Conservation (phyloP, 495 filamentous ascomycete species). For the Durotheca rogersii region DNA sequence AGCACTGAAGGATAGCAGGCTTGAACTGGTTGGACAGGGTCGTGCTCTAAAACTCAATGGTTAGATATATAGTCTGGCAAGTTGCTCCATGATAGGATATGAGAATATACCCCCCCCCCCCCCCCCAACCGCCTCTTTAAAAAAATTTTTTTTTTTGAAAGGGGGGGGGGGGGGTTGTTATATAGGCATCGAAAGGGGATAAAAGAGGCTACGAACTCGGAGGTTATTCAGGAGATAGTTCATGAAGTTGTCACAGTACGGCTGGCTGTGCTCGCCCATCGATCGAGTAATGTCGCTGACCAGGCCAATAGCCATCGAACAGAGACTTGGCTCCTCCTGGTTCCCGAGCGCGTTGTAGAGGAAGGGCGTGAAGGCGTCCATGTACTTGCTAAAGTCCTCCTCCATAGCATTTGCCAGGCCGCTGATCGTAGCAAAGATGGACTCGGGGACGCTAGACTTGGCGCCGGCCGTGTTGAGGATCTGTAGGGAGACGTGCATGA, state of each 20-base stretch:
- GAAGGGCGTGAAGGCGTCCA: conserved; percentile 89
- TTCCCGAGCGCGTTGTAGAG: conserved; percentile 90
- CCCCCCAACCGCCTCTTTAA: no score
- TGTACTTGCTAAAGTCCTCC: conserved; percentile 91
- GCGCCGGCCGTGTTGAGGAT: conserved; percentile 72
- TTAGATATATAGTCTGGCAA: conserved; percentile 30
- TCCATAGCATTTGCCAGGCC: conserved; percentile 83
- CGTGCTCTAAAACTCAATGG: conserved; percentile 51
- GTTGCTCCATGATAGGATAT: neutral
- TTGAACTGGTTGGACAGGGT: conserved; percentile 92
- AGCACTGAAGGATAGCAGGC: conserved; percentile 95
- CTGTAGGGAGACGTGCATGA: conserved; percentile 84
- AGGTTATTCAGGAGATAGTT: conserved; percentile 91
- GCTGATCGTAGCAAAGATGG: conserved; percentile 85
- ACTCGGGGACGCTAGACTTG: conserved; percentile 94
- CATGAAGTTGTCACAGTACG: conserved; percentile 96
- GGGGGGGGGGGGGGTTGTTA: neutral
- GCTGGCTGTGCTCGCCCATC: conserved; percentile 82
- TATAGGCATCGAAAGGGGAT: neutral
- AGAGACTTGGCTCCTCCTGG: conserved; percentile 90
- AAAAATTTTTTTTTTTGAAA: no score
- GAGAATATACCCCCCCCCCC: conserved; percentile 3
- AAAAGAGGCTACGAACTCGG: conserved; percentile 57
- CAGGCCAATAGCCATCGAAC: conserved; percentile 94
- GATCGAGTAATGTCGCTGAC: conserved; percentile 95